phyloP scores from a whole-genome alignment of 352 stramenopile genomes.

The Globisporangium splendens region DNA sequence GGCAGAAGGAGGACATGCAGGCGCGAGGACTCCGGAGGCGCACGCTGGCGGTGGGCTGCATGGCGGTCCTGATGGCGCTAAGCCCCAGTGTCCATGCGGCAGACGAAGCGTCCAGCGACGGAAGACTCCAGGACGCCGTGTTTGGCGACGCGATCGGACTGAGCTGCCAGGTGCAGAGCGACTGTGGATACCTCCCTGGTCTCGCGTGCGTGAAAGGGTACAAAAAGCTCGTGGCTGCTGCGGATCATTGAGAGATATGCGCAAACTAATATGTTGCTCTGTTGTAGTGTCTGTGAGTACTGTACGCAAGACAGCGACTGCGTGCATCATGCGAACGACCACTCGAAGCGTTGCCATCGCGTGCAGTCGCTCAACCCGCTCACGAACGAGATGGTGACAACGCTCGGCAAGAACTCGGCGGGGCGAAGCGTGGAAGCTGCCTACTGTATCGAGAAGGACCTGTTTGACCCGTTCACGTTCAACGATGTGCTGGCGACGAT shows the following conservation, averaged over 20 bases:
- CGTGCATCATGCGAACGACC: conserved; percentile 30
- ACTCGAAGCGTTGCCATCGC: conserved; percentile 60
- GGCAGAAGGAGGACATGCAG: too few species aligned
- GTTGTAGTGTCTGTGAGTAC: conserved; percentile 61
- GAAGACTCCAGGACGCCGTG: neutral
- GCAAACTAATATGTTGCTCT: neutral
- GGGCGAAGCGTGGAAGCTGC: conserved; percentile 34
- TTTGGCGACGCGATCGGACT: conserved; percentile 41
- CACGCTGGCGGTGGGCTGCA: too few species aligned
- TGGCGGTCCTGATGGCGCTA: too few species aligned
- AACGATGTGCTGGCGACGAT: conserved; percentile 64
- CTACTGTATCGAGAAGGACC: conserved; percentile 79
- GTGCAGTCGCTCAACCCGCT: conserved; percentile 24
- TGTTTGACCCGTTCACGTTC: conserved; percentile 53
- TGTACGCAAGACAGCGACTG: conserved; percentile 63
- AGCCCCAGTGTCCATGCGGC: too few species aligned
- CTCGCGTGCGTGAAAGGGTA: conserved; percentile 67
- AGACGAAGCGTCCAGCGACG: too few species aligned
- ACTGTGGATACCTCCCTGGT: conserved; percentile 76
- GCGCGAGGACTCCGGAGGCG: too few species aligned
- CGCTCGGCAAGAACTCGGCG: conserved; percentile 26
- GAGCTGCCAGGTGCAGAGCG: conserved; percentile 35
- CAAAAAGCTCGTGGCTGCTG: too few species aligned
- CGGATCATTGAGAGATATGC: too few species aligned
- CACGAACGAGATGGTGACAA: conserved; percentile 33